A percentile compares a stretch with the other conserved stretches of the same genome.
phyloP scores from a whole-genome alignment of 169 alveolate species.

The Babesia sp. region DNA sequence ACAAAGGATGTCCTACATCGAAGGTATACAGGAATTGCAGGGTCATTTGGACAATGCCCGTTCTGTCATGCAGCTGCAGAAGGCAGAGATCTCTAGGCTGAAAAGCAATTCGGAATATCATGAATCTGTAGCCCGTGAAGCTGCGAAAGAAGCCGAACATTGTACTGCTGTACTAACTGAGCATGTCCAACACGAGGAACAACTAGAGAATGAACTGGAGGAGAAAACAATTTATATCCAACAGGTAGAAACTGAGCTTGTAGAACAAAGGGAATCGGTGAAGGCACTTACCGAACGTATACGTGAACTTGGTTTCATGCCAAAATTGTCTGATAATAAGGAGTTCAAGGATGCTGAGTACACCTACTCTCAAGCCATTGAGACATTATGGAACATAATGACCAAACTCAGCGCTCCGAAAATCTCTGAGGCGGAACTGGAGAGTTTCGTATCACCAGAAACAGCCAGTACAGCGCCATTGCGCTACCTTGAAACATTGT shows the following conservation, averaged over 20 bases:
- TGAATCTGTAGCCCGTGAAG: neutral
- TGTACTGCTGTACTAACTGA: neutral
- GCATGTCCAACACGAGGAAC: conserved; percentile 19
- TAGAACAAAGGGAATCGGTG: neutral
- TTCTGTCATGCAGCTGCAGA: conserved; percentile 53
- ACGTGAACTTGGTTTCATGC: conserved; percentile 7
- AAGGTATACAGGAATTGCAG: conserved; percentile 54
- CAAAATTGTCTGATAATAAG: neutral
- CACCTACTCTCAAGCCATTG: conserved; percentile 21
- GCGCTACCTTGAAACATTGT: conserved; percentile 24
- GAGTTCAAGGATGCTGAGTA: conserved; percentile 3
- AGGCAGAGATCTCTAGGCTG: conserved; percentile 31
- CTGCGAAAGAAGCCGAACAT: neutral
- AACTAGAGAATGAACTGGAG: neutral
- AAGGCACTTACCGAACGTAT: neutral
- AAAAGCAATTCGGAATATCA: neutral
- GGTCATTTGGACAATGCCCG: conserved; percentile 55
- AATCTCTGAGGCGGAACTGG: neutral
- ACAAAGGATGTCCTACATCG: conserved; percentile 65
- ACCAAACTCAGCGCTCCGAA: neutral
- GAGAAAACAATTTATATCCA: neutral
- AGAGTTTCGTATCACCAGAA: neutral
- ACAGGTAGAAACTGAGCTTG: neutral
- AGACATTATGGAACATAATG: conserved; percentile 6
- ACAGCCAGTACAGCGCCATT: neutral